Evolutionary conservation across 306 rosid genomes (phyloP), one percentile per base, ranked within the genome.

Genomic region (Alnus rubra): DNA sequence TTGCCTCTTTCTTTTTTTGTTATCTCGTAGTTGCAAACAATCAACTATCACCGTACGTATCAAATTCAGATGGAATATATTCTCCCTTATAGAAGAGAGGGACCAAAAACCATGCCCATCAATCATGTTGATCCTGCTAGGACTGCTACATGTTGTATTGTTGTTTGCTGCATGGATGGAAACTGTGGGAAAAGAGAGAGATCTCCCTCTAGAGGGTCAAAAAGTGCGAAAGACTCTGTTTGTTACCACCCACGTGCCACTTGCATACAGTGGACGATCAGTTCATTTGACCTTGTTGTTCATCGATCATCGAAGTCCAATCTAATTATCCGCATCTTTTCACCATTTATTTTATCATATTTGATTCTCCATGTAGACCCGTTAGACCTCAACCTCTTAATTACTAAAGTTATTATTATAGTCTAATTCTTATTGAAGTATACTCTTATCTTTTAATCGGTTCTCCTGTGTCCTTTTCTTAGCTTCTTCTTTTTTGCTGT

Each of bases 41-140:
- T 42, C 51, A 67, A 67, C 31, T 37, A 8, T 8, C 15, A 15
- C 16, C 33, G 50, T 54, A 51, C n/a, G 16, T 44, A 52, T 5
- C 18, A 18, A 0, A 4, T 7, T 4, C 28, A 73, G 91, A 42
- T 42, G 45, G 45, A 81, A 85, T 85, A 85, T 88, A 82, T 88
- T 87, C 90, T 37, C 12, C 45, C 54, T 54, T 18, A 7, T 37
- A 72, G 49, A 75, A 80, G 23, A 82, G 80, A 80, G 23, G 85
- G 80, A 78, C 82, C 91, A 83, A 76, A 48, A 75, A 78, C 91
- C 78, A 73, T 50, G 9, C 28, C 48, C 69, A 30, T 56, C 74
- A 44, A 28, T 8, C 42, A 42, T 53, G 55, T n/a, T 23, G 28
- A 23, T 23, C 28, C 28, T 23, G 28, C 28, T 23, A 23, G 30